Conservation (phyloP, 2,329 filamentous ascomycete species). For the Cladosporium sp. region DNA sequence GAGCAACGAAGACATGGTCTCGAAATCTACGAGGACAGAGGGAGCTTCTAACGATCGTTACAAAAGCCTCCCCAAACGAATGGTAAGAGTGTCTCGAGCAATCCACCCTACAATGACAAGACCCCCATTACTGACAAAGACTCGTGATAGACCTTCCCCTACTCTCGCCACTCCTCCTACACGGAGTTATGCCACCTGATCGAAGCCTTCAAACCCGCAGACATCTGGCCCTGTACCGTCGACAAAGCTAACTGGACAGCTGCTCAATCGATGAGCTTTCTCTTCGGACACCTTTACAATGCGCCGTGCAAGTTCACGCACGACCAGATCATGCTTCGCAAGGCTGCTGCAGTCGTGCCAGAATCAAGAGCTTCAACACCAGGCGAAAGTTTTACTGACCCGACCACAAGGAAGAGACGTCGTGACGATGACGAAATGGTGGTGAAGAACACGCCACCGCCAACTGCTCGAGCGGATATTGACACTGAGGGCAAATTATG, state of each 20-base stretch:
- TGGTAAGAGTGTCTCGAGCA: constrained; percentile 20
- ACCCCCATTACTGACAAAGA: background rate
- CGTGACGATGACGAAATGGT: background rate
- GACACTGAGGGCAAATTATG: no score
- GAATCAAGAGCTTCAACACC: background rate
- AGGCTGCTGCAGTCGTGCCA: background rate
- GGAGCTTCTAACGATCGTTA: no score
- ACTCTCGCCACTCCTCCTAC: constrained; percentile 86
- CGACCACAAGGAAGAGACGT: background rate
- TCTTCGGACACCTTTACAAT: constrained; percentile 70
- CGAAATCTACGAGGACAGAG: background rate
- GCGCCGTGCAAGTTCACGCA: constrained; percentile 55
- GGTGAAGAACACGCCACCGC: background rate
- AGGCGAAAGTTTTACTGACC: background rate
- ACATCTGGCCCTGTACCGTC: constrained; percentile 77
- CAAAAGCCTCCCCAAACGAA: constrained; percentile 23
- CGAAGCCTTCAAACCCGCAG: constrained; percentile 62
- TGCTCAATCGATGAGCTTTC: constrained; percentile 56
- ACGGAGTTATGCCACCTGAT: constrained; percentile 71
- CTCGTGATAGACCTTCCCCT: constrained; percentile 61
- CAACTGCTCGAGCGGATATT: background rate
- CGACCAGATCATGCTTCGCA: constrained; percentile 55
- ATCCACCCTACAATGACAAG: no score
- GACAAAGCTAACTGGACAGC: constrained; percentile 61
- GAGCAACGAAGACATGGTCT: background rate